Base-by-base conservation (phyloP, 495 filamentous ascomycete species). In the Aspergillus bridgeri region DNA sequence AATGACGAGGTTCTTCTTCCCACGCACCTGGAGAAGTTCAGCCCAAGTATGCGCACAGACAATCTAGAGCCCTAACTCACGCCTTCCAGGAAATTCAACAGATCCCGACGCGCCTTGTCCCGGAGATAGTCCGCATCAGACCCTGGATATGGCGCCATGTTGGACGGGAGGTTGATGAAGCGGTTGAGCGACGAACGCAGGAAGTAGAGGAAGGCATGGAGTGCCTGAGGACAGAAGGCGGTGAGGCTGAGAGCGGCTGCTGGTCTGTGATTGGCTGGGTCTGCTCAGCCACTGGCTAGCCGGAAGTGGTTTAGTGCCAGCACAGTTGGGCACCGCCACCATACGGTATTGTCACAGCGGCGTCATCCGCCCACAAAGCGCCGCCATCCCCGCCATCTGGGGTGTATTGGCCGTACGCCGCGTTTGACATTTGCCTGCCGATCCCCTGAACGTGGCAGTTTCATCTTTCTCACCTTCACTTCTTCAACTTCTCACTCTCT, bases 1-100 rank as follows among this genome's bases (percentile, higher is more conserved):
- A 65, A 98, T 87, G 53, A 98, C 88, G 60, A 99, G 81, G 74
- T 96, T 96, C 80, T 99, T 99, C 85, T 97, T 98, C 56, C 95
- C 95, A 69, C 91, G 87, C 59, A 96, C 89, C 94, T 98, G 67
- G 51, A 66, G 43, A 50, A 48, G 46, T 64, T 69, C 63, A 64
- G 58, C 63, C 44, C 57, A 56, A 51, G 52, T 17, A n/a, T 46
- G 42, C 51, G 8, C 9, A 29, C 6, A 46, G 44, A 56, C 17
- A 23, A 55, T 49, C 58, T 20, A 53, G 59, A 64, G 65, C 70
- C 70, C 75, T 79, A 79, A 90, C 91, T 87, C 87, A 96, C 92
- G 71, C 88, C 88, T 81, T 96, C 89, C 53, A 96, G 85, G 56
- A 96, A 84, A 72, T 86, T 84, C 65, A 96, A 79, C 58, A 96